Base-by-base conservation (phyloP, 192 early-diverging fungal species). In the Backusella liffmaniae region DNA sequence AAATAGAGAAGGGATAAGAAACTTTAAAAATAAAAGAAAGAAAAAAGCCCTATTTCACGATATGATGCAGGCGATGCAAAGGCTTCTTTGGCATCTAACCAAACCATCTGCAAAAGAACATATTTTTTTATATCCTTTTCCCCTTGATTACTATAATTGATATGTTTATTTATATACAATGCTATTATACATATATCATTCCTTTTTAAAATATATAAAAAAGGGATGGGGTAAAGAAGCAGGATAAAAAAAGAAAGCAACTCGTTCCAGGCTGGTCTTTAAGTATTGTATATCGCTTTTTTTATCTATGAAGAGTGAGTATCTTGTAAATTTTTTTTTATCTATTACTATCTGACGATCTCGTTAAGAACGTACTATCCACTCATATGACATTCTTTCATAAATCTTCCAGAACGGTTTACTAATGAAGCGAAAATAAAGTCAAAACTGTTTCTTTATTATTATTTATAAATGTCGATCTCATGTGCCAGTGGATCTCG, bases 81-180 rank as follows among this genome's bases (percentile, higher is more conserved):
- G 21, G 15, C 29, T 67, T 67, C 66, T 35, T 35, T 67, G 66
- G 66, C 66, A 67, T 67, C 66, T 67, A 67, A 67, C 66, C 35
- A 67, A 67, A 67, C 66, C 35, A 67, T 32, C 29, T 67, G 66
- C 66, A 67, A 67, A 67, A 67, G 66, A 18, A 67, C 8, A 35
- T 13, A 3, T 67, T 36, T 32, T 36, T 18, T 66, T 66, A 29
- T 32, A 15, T 18, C 16, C 18, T 15, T n/a, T 32, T 18, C 66
- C 66, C 66, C 35, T 67, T 23, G 56, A 62, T 62, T 62, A 5
- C 56, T 62, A 62, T 29, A 62, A 29, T 62, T n/a, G 66, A 35
- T n/a, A 36, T 35, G 16, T 67, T 35, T 67, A 67, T 67, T 15
- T 67, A 67, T 67, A 67, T 35, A 67, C 9, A 67, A 67, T 36